Evolutionary conservation across 306 rosid species (phyloP).

Genomic region (Glycine soja): DNA sequence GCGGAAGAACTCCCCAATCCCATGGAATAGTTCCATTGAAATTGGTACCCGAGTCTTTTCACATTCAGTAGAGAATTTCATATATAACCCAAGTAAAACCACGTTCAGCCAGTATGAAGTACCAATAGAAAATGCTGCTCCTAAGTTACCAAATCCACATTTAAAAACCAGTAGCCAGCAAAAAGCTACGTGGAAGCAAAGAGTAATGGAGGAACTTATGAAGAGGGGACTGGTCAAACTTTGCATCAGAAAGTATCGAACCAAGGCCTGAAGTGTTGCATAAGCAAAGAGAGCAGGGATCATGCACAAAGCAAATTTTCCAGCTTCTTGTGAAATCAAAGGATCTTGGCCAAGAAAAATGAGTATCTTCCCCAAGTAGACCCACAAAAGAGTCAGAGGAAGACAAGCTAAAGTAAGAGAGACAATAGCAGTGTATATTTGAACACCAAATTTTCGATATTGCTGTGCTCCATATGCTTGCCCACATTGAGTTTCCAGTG

Average conservation of each 20-base stretch:
- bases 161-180: conserved; percentile 82
- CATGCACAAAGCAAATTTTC: conserved; percentile 64
- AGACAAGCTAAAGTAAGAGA: conserved; percentile 63
- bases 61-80: conserved; percentile 59
- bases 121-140: conserved; percentile 76
- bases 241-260: conserved; percentile 71
- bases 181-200: conserved; percentile 68
- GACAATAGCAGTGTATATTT: conserved; percentile 59
- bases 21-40: conserved; percentile 65
- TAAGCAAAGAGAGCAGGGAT: conserved; percentile 82
- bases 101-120: conserved; percentile 83
- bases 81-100: conserved; percentile 59
- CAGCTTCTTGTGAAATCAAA: conserved; percentile 73
- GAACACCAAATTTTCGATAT: conserved; percentile 62
- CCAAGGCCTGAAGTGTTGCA: conserved; percentile 66
- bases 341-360: conserved; percentile 80
- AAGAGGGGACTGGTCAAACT: conserved; percentile 67
- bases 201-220: conserved; percentile 52
- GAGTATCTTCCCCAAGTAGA: conserved; percentile 62
- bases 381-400: conserved; percentile 74
- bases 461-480: conserved; percentile 75
- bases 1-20: conserved; percentile 47
- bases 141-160: conserved; percentile 60
- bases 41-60: conserved; percentile 59
- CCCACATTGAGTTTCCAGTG: conserved; percentile 56